Base-by-base conservation (phyloP, 768 basidiomycete genomes). In the Hysterangium stoloniferum region DNA sequence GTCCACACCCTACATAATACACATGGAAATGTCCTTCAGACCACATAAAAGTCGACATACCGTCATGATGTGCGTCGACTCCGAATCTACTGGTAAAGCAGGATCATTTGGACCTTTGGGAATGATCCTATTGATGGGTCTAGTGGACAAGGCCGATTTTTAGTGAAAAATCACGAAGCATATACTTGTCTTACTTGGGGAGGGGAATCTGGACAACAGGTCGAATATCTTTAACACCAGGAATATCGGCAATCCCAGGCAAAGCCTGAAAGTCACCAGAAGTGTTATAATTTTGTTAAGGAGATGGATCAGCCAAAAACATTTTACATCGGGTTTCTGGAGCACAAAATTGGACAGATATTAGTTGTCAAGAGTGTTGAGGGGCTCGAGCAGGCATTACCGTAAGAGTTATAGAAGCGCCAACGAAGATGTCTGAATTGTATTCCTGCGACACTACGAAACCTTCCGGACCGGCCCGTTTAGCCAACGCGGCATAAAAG, bases 221-320 rank as follows among this genome's bases (percentile, higher is more conserved):
- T n/a, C 76, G 73, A 57, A 83, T 74, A 12, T 73, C 71, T 56
- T 74, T 68, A n/a, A 84, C 72, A 19, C 80, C 81, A 2, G 72
- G 65, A 3, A 73, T 67, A 9, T 63, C 61, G 9, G 68, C 60
- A 32, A 85, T 62, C 13, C 68, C 61, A 27, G 67, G 59, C 8
- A 71, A 72, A 59, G 80, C 77, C 78, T 82, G 43, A 35, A 36
- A 24, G 48, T 43, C 20, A 24, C 31, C 19, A 37, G 48, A 38
- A 38, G 33, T 34, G 41, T 48, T 35, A 38, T 24, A 52, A 33
- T 61, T 66, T 55, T 63, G 62, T 8, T 63, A 66, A 6, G 15
- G 38, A 17, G n/a, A 29, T 42, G 35, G 15, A n/a, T 31, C 45
- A 36, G 28, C 29, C 28, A 12, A 47, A 7, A 6, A 8, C 34